These are phyloP conservation scores for Nitzschia palea DNA, from an alignment of 108 stramenopile species.

Conservation along the genomic window DNA sequence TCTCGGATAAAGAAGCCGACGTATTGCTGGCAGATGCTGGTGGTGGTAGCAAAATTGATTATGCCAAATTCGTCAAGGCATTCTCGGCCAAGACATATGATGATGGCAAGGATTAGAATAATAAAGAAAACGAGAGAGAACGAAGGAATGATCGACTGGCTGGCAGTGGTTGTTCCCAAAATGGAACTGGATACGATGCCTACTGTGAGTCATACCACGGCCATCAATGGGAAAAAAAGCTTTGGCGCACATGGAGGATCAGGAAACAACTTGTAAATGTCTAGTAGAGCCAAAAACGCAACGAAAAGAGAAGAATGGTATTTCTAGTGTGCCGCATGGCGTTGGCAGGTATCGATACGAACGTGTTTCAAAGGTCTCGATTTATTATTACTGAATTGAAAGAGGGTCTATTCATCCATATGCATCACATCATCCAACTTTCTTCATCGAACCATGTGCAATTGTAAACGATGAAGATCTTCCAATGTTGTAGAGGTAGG, in stretches of 20 bases:
- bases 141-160: neutral
- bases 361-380: neutral
- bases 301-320: no score
- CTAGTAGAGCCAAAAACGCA: no score
- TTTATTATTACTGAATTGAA: no score
- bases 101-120: conserved; percentile 6
- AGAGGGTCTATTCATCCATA: no score
- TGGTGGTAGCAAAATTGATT: conserved; percentile 11
- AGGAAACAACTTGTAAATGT: no score
- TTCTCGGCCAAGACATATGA: conserved; percentile 6
- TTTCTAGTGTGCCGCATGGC: neutral
- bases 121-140: neutral
- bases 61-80: conserved; percentile 18
- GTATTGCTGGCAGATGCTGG: conserved; percentile 8
- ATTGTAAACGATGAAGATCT: conserved; percentile 34
- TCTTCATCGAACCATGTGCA: conserved; percentile 27
- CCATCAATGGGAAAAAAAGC: no score
- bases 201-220: no score
- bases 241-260: no score
- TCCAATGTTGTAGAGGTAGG: conserved; percentile 18
- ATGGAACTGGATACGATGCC: no score
- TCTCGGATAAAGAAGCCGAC: conserved; percentile 14
- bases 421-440: no score
- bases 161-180: no score
- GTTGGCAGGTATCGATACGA: neutral